Evolutionary conservation across 805 yeast genomes (phyloP).

Genomic region (Metschnikowia cerradonensis): DNA sequence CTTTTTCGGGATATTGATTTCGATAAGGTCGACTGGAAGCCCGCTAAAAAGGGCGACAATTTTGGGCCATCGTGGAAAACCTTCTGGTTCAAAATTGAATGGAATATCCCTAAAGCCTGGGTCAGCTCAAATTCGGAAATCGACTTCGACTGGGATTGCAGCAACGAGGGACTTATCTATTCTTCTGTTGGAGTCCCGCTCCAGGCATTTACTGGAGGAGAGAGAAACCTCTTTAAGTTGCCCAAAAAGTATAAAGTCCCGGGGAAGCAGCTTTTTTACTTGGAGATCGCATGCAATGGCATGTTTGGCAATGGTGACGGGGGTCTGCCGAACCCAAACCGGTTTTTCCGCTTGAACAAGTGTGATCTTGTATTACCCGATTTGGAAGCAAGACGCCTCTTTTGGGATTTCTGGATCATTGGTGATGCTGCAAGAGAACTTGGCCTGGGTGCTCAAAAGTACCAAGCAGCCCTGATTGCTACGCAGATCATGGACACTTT

Average conservation of each 20-base stretch:
- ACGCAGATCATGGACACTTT: slow-evolving; percentile 80
- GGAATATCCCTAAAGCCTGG: slow-evolving; percentile 65
- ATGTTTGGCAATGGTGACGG: slow-evolving; percentile 74
- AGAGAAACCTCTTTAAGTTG: slow-evolving; percentile 67
- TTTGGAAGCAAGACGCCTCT: slow-evolving; percentile 70
- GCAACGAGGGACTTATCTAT: slow-evolving; percentile 82
- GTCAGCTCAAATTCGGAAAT: slow-evolving; percentile 41
- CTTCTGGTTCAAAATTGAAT: slow-evolving; percentile 78
- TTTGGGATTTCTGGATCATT: slow-evolving; percentile 80
- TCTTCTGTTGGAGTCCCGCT: slow-evolving; percentile 59
- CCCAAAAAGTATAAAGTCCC: slow-evolving; percentile 45
- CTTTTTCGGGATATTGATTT: slow-evolving; percentile 54
- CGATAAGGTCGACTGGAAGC: slow-evolving; percentile 43
- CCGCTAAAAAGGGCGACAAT: slow-evolving; percentile 63
- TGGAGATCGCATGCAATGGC: slow-evolving; percentile 91
- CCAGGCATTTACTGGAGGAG: slow-evolving; percentile 87
- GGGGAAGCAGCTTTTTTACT: slow-evolving; percentile 61
- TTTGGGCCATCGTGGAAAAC: slow-evolving; percentile 98
- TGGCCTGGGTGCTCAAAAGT: slow-evolving; percentile 63
- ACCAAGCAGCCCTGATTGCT: slow-evolving; percentile 74
- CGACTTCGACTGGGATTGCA: slow-evolving; percentile 78
- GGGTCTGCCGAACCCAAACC: slow-evolving; percentile 70
- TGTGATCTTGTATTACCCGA: slow-evolving; percentile 85
- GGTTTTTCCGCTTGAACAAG: slow-evolving; percentile 59
- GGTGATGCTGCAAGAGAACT: slow-evolving; percentile 90